A percentile compares a stretch with the other conserved stretches of the same genome.
These are phyloP conservation scores for Apodospora peruviana DNA, from an alignment of 495 filamentous ascomycete genomes.

Conservation along the genomic window DNA sequence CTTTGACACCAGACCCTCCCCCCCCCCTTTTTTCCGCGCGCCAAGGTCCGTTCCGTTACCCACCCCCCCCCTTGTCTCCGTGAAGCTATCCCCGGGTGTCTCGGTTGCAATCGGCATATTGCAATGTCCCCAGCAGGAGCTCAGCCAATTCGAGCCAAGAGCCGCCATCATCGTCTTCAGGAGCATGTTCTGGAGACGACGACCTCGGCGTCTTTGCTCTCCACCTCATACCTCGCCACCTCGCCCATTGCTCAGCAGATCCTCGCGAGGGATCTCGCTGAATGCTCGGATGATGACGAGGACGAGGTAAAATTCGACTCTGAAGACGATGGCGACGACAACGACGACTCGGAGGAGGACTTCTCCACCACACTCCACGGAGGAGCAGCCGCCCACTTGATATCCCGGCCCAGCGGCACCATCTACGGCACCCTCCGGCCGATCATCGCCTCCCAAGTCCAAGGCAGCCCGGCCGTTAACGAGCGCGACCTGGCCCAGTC, in stretches of 20 bases:
- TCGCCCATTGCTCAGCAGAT: constrained; percentile 60
- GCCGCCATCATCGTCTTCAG: not conserved
- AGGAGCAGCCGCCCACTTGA: constrained; percentile 46
- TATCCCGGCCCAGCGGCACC: constrained; percentile 61
- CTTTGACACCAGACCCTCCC: no score
- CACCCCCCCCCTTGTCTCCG: no score
- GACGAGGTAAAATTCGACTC: constrained; percentile 4
- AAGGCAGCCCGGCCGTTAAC: constrained; percentile 56
- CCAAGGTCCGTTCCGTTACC: no score
- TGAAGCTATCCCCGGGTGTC: no score
- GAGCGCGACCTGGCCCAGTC: constrained; percentile 38
- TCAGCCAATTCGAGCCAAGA: not conserved
- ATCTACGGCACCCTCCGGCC: constrained; percentile 54
- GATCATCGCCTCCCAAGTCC: constrained; percentile 33
- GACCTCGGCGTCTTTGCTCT: constrained; percentile 1
- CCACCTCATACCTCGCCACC: constrained; percentile 27
- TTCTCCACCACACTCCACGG: constrained; percentile 30
- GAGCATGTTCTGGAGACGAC: constrained; percentile 2
- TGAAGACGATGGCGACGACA: constrained; percentile 27
- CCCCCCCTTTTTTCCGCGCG: no score
- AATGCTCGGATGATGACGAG: constrained; percentile 28
- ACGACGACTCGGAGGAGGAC: not conserved
- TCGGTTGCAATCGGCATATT: no score
- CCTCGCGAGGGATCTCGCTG: constrained; percentile 63
- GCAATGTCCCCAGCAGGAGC: no score